These are phyloP conservation scores for Ottelia alismoides DNA, from an alignment of 106 monocot species.

Conservation along the genomic window DNA sequence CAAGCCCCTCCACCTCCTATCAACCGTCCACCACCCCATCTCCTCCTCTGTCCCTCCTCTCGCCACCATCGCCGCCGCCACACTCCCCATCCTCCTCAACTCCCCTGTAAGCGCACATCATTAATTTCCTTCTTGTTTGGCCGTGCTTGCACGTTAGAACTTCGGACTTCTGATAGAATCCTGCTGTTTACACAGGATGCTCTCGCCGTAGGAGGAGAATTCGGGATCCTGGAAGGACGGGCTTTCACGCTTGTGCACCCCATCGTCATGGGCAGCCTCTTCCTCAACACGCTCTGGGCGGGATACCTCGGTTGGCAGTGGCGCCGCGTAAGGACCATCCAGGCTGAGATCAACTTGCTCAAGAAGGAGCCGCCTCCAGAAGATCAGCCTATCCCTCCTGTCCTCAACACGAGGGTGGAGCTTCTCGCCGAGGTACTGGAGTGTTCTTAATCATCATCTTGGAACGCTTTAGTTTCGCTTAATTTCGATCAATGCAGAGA, in stretches of 20 bases:
- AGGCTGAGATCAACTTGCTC: constrained; percentile 75
- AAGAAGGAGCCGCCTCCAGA: constrained; percentile 26
- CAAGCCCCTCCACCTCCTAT: no score
- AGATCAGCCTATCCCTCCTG: constrained; percentile 8
- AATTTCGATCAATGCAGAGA: no score
- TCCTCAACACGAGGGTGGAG: constrained; percentile 45
- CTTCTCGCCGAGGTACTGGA: constrained; percentile 56
- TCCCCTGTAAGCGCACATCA: not conserved
- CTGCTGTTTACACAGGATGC: no score
- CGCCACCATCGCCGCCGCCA: constrained; percentile 3
- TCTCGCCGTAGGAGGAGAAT: no score
- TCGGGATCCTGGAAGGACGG: no score
- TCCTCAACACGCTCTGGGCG: constrained; percentile 57
- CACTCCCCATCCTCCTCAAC: constrained; percentile 3
- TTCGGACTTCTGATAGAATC: constrained; percentile 70
- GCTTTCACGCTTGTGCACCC: constrained; percentile 58
- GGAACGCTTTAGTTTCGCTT: no score
- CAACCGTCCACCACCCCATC: not conserved
- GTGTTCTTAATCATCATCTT: no score
- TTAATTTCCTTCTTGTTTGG: not conserved
- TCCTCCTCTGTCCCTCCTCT: not conserved
- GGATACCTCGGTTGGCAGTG: no score
- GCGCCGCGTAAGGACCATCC: no score
- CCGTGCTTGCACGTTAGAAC: constrained; percentile 42
- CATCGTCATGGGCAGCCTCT: constrained; percentile 58